Percentiles rank a stretch among this genome's conserved stretches.
These are phyloP conservation scores for Spinacia oleracea DNA, from an alignment of 179 eudicot genomes.

Conservation along the genomic window DNA sequence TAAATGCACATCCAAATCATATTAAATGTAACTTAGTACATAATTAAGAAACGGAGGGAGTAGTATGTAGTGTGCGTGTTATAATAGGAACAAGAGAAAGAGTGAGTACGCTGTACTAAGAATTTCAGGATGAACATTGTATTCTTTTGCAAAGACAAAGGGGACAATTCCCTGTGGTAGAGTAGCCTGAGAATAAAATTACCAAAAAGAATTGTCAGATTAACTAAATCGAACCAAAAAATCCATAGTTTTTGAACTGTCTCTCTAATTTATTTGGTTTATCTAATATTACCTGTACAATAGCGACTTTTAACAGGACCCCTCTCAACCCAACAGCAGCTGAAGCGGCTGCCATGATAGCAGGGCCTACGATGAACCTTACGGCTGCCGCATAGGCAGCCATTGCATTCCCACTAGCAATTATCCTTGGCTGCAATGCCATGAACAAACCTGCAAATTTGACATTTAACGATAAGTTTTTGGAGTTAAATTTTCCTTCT, in stretches of 20 bases:
- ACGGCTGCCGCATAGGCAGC: constrained; percentile 37
- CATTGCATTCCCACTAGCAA: constrained; percentile 47
- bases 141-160: constrained; percentile 46
- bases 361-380: constrained; percentile 49
- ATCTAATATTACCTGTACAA: constrained; percentile 43
- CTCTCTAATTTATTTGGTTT: not conserved
- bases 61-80: no score
- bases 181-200: constrained; percentile 51
- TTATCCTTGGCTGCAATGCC: constrained; percentile 51
- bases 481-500: no score
- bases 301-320: constrained; percentile 35
- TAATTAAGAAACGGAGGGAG: no score
- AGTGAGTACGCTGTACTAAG: constrained; percentile 66
- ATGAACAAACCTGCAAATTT: constrained; percentile 49
- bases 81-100: constrained; percentile 18
- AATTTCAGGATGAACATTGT: constrained; percentile 82
- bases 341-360: constrained; percentile 48
- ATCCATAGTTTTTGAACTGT: not conserved
- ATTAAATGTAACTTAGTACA: no score
- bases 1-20: no score
- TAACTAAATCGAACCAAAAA: not conserved
- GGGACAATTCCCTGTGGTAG: constrained; percentile 86
- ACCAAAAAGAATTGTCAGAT: not conserved
- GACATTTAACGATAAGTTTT: not conserved
- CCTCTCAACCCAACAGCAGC: constrained; percentile 43